Base-by-base conservation (phyloP, 192 early-diverging fungal species). In the Helicostylum pulchrum region DNA sequence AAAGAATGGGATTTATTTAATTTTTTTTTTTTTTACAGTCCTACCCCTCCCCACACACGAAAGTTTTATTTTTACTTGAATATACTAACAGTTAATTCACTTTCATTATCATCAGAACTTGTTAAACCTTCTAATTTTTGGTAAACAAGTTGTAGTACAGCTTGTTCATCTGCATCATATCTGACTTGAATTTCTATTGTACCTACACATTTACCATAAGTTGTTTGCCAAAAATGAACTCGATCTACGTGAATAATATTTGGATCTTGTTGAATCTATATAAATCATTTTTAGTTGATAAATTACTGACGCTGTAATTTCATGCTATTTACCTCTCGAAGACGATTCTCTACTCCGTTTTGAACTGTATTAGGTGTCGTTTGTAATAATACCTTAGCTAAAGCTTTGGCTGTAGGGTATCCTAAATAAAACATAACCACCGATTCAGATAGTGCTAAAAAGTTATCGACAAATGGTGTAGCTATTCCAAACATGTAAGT, bases 171-270 rank as follows among this genome's bases (percentile, higher is more conserved):
- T 7, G 79, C 67, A 19, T 76, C 79, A 4, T 74, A 70, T 7
- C 61, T 59, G 11, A 82, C 77, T 15, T 68, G 70, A 17, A 85
- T 66, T 36, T 76, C 67, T 42, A 82, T 48, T 0, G 83, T 80
- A 2, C 80, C 83, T 17, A 85, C 71, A 17, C 75, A 52, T 49
- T 80, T 77, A 3, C 77, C 78, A 62, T 78, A 79, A 0, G 80
- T 80, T 51, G 82, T 85, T 36, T 76, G 79, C 83, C 83, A 85
- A 42, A 85, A 74, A 72, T 85, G 83, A 1, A 79, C 70, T 7
- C 75, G 53, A 19, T 75, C 76, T 19, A 85, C 70, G 5, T 68
- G 57, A n/a, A 79, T 4, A 15, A 85, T 78, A 8, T 64, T 58
- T 62, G 80, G 75, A 56, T 82, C 67, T 49, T 64, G 74, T n/a